Conservation (phyloP, 2,329 filamentous ascomycete genomes). For the Neopestalotiopsis rosae region DNA sequence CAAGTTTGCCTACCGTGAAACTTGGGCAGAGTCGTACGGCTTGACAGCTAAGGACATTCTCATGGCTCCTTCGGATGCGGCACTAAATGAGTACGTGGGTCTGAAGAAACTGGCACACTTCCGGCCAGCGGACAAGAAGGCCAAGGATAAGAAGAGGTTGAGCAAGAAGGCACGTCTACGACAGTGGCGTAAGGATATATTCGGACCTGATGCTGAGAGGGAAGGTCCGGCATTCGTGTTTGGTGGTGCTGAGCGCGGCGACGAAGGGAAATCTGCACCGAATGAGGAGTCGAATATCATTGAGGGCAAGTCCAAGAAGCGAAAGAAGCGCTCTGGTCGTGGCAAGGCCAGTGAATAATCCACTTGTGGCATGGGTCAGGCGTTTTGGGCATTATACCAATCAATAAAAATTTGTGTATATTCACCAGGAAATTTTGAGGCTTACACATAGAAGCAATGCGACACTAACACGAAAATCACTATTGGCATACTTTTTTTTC, state of each 20-base stretch:
- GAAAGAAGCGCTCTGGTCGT: constrained; percentile 28
- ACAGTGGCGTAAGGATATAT: constrained; percentile 78
- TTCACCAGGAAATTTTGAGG: background rate
- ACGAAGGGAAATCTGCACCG: constrained; percentile 30
- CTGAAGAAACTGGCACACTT: constrained; percentile 95
- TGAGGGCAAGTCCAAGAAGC: constrained; percentile 40
- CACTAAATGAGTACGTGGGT: constrained; percentile 88
- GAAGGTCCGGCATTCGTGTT: constrained; percentile 65
- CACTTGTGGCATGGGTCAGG: background rate
- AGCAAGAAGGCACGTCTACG: constrained; percentile 91
- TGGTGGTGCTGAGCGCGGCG: constrained; percentile 41
- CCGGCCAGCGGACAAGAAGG: constrained; percentile 87
- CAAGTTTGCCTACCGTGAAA: constrained; percentile 92
- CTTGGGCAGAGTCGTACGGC: constrained; percentile 87
- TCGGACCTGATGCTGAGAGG: constrained; percentile 62
- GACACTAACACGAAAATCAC: background rate
- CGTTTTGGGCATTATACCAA: constrained; percentile 10
- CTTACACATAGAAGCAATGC: background rate
- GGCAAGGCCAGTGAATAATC: constrained; percentile 10
- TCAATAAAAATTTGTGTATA: background rate
- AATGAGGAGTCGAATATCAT: constrained; percentile 37
- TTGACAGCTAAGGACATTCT: constrained; percentile 91
- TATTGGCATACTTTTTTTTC: background rate
- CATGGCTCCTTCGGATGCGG: constrained; percentile 80
- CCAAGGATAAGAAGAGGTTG: constrained; percentile 83